phyloP scores from a whole-genome alignment of 371 early-diverging fungal species.

The Mortierella sp. region DNA sequence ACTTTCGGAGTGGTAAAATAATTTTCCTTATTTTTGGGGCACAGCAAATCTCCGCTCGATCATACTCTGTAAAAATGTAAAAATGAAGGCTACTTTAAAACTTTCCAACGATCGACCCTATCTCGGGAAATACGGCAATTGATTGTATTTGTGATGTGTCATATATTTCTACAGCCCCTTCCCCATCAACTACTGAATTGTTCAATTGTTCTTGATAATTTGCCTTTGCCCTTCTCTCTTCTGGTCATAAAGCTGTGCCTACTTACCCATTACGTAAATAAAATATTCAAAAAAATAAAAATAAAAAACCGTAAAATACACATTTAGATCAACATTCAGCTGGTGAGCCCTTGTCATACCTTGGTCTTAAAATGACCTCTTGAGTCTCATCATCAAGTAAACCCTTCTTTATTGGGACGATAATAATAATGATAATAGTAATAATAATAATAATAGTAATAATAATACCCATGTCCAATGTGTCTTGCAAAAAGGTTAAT shows the following conservation, averaged over 20 bases:
- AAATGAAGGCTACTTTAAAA: not conserved
- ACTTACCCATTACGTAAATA: no score
- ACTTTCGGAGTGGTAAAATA: conserved; percentile 18
- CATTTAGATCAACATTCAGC: no score
- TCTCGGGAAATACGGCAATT: not conserved
- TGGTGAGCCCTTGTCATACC: no score
- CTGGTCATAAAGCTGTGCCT: no score
- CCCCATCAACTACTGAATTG: not conserved
- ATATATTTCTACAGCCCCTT: not conserved
- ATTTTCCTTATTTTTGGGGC: conserved; percentile 19
- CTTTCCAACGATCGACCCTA: conserved; percentile 2
- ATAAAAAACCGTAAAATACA: no score
- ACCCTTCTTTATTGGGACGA: not conserved
- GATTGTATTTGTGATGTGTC: conserved; percentile 2
- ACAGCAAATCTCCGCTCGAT: conserved; percentile 8
- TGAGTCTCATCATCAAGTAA: no score
- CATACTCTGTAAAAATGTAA: not conserved
- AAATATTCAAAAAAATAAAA: no score
- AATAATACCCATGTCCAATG: not conserved
- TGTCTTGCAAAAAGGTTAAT: not conserved
- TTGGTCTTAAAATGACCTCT: no score
- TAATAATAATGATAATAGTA: not conserved
- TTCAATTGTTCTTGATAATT: no score
- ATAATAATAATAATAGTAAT: not conserved
- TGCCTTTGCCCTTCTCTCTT: no score